These are phyloP conservation scores for Emmonsia crescens DNA, from an alignment of 2,329 filamentous ascomycete species.

Conservation along the genomic window DNA sequence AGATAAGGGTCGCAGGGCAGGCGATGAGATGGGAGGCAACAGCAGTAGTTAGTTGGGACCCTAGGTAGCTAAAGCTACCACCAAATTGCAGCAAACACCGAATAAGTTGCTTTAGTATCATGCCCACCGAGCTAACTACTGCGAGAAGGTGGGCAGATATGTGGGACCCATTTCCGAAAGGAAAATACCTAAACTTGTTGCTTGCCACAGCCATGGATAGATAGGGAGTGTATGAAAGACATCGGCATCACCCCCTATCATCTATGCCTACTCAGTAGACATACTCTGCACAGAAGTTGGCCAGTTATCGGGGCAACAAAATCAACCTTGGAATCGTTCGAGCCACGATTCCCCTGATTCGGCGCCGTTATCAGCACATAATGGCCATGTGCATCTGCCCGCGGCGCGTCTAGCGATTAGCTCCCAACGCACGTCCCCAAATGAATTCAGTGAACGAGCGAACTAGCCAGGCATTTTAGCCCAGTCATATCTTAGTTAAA, in stretches of 20 bases:
- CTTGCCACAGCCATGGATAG: neutral
- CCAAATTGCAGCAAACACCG: neutral
- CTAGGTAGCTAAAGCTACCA: neutral
- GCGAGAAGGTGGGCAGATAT: neutral
- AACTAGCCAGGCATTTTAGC: neutral
- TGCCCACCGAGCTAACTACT: neutral
- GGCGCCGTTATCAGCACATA: neutral
- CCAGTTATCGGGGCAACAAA: neutral
- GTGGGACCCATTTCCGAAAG: neutral
- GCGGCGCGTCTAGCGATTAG: conserved; percentile 1
- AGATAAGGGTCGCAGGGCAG: neutral
- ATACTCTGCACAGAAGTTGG: too few species aligned
- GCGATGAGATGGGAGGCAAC: neutral
- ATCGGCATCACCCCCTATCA: neutral
- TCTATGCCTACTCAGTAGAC: neutral
- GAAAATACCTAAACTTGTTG: neutral
- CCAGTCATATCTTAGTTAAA: neutral
- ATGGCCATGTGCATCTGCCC: neutral
- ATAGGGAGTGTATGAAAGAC: neutral
- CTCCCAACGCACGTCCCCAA: neutral
- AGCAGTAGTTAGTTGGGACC: neutral
- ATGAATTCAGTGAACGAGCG: neutral
- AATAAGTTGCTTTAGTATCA: neutral
- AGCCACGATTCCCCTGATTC: neutral
- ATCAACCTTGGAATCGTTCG: neutral